These are phyloP conservation scores for Apiospora pterosperma DNA, from an alignment of 2,329 filamentous ascomycete species.

Conservation along the genomic window DNA sequence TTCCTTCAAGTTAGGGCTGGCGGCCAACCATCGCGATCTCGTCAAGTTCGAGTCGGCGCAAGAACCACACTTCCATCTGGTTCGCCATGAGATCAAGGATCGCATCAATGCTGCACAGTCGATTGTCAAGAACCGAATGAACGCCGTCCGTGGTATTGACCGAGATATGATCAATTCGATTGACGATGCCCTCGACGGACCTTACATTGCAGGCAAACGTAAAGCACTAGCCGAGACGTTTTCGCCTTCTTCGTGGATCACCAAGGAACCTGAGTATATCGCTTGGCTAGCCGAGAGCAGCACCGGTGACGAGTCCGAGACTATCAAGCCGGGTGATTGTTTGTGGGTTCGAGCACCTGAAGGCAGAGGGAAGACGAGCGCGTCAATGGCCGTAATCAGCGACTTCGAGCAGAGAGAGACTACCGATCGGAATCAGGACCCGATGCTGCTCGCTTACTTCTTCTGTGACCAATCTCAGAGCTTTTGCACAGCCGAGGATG, in stretches of 20 bases:
- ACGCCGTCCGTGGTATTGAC: slow-evolving; percentile 34
- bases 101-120: slow-evolving; percentile 33
- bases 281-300: slow-evolving; percentile 29
- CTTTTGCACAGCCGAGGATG: slow-evolving; percentile 36
- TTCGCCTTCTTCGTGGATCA: slow-evolving; percentile 34
- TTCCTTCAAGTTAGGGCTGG: slow-evolving; percentile 31
- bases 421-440: slow-evolving; percentile 18
- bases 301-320: slow-evolving; percentile 2
- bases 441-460: slow-evolving; percentile 36
- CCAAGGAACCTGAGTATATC: slow-evolving; percentile 31
- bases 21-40: slow-evolving; percentile 34
- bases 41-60: slow-evolving; percentile 33
- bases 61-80: slow-evolving; percentile 24
- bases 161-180: slow-evolving; percentile 27
- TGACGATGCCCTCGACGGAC: slow-evolving; percentile 30
- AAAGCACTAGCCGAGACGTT: slow-evolving; percentile 25
- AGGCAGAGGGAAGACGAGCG: slow-evolving; percentile 39
- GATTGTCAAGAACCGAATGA: slow-evolving; percentile 33
- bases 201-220: slow-evolving; percentile 30
- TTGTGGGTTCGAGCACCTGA: slow-evolving; percentile 38
- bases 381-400: slow-evolving; percentile 33
- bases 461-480: slow-evolving; percentile 35
- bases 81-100: slow-evolving; percentile 33
- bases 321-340: slow-evolving; percentile 23
- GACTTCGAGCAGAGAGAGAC: slow-evolving; percentile 28